Conservation (phyloP, 176 grass and related monocot genomes). For the Triticum timopheevii region DNA sequence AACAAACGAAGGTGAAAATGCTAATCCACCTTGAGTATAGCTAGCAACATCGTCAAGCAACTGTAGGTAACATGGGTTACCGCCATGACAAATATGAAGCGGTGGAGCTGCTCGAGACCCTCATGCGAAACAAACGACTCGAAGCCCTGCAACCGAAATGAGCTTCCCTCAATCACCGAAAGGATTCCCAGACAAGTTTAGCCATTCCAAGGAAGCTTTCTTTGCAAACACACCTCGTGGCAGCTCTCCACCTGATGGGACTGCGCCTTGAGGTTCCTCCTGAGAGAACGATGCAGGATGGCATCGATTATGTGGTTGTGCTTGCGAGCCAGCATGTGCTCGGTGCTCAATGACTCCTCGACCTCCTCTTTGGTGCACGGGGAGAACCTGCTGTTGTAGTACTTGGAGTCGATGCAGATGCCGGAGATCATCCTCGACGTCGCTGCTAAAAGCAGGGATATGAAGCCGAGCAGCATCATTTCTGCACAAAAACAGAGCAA, state of each 20-base stretch:
- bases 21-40: slow-evolving; percentile 73
- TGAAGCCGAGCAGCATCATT: slow-evolving; percentile 94
- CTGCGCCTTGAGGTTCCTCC: slow-evolving; percentile 53
- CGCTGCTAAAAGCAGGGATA: slow-evolving; percentile 81
- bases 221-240: slow-evolving; percentile 46
- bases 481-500: slow-evolving; percentile 49
- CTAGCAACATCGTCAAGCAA: slow-evolving; percentile 91
- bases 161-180: neutral
- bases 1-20: neutral
- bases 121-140: slow-evolving; percentile 95
- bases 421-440: slow-evolving; percentile 86
- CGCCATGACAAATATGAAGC: slow-evolving; percentile 99
- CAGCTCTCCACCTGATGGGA: slow-evolving; percentile 44
- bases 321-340: slow-evolving; percentile 34
- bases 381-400: slow-evolving; percentile 72
- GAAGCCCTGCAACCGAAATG: slow-evolving; percentile 55
- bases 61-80: slow-evolving; percentile 94
- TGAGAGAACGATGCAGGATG: slow-evolving; percentile 50
- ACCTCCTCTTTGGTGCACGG: slow-evolving; percentile 79
- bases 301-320: slow-evolving; percentile 40
- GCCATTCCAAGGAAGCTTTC: neutral
- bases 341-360: slow-evolving; percentile 34
- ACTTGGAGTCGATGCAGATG: slow-evolving; percentile 89
- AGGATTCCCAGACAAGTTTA: neutral
- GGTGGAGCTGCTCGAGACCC: slow-evolving; percentile 91